A percentile compares a stretch with the other conserved stretches of the same genome.
Conservation (phyloP, 495 filamentous ascomycete genomes). For the Tuber indicum region DNA sequence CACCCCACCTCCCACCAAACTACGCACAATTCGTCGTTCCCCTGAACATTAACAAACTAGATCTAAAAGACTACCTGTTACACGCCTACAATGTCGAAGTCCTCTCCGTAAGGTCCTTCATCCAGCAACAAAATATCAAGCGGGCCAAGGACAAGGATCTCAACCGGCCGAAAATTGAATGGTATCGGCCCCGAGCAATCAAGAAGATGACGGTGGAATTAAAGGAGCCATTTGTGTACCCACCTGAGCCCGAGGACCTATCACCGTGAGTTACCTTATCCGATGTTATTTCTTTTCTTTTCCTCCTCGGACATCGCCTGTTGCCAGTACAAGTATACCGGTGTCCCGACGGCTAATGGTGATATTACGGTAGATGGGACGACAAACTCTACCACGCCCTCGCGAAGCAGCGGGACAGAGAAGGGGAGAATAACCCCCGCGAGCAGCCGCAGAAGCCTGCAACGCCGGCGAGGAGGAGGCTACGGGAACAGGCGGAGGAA, state of each 20-base stretch:
- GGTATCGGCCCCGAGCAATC: slow-evolving; percentile 56
- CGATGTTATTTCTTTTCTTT: slow-evolving; percentile 7
- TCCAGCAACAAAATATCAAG: slow-evolving; percentile 60
- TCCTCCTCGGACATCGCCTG: slow-evolving; percentile 28
- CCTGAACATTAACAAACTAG: slow-evolving; percentile 82
- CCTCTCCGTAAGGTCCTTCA: slow-evolving; percentile 65
- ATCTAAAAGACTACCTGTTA: slow-evolving; percentile 81
- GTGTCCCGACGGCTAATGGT: slow-evolving; percentile 22
- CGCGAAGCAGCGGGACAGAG: slow-evolving; percentile 42
- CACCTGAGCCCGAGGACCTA: slow-evolving; percentile 55
- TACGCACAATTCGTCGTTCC: slow-evolving; percentile 81
- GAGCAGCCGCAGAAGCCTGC: slow-evolving; percentile 40
- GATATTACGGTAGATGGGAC: slow-evolving; percentile 48
- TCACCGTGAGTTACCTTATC: slow-evolving; percentile 48
- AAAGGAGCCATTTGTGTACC: slow-evolving; percentile 76
- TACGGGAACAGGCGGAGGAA: slow-evolving; percentile 55
- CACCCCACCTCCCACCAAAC: slow-evolving; percentile 62
- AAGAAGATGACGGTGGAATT: slow-evolving; percentile 93
- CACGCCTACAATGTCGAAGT: slow-evolving; percentile 64
- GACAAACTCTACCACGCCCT: slow-evolving; percentile 46
- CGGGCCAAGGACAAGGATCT: slow-evolving; percentile 44
- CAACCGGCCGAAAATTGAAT: slow-evolving; percentile 43
- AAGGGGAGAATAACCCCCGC: slow-evolving; percentile 32
- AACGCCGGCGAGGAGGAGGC: slow-evolving; percentile 39
- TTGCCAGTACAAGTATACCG: slow-evolving; percentile 5